Evolutionary conservation across 495 filamentous ascomycete species (phyloP).

Genomic region (Podospora bellae-mahoneyi): DNA sequence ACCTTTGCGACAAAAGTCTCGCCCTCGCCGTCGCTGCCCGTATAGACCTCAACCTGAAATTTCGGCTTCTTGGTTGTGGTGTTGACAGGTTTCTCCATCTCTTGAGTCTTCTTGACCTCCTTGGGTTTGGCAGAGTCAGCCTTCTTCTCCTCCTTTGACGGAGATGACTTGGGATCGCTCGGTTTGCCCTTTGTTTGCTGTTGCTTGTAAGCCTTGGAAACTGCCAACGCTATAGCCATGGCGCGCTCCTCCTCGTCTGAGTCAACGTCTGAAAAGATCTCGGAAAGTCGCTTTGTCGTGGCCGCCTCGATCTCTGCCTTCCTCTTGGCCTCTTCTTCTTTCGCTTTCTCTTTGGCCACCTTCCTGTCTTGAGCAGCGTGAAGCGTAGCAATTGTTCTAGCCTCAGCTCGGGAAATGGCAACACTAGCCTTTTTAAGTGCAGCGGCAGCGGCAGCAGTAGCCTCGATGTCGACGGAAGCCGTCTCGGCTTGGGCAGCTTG

Average conservation of each 20-base stretch:
- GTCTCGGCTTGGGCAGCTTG: background rate
- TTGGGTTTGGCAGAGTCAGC: background rate
- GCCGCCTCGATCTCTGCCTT: background rate
- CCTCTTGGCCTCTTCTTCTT: background rate
- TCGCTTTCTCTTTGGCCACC: constrained; percentile 12
- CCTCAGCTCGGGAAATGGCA: background rate
- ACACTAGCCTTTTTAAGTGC: background rate
- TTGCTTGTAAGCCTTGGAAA: background rate
- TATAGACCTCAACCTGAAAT: background rate
- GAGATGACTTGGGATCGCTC: background rate
- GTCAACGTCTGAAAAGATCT: background rate
- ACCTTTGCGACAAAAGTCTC: constrained; percentile 5
- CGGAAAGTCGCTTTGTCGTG: background rate
- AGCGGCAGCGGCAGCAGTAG: background rate
- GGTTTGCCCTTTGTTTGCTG: background rate
- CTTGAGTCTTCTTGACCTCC: constrained; percentile 7
- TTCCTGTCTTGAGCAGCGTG: constrained; percentile 11
- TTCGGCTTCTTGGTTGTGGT: background rate
- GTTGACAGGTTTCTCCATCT: background rate
- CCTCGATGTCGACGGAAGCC: too few species aligned
- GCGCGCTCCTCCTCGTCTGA: background rate
- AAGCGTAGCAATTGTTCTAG: background rate
- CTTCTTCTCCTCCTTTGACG: background rate
- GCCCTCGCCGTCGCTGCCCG: background rate
- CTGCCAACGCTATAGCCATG: background rate